Conservation (phyloP, 352 stramenopile species). For the Phytophthora kernoviae region DNA sequence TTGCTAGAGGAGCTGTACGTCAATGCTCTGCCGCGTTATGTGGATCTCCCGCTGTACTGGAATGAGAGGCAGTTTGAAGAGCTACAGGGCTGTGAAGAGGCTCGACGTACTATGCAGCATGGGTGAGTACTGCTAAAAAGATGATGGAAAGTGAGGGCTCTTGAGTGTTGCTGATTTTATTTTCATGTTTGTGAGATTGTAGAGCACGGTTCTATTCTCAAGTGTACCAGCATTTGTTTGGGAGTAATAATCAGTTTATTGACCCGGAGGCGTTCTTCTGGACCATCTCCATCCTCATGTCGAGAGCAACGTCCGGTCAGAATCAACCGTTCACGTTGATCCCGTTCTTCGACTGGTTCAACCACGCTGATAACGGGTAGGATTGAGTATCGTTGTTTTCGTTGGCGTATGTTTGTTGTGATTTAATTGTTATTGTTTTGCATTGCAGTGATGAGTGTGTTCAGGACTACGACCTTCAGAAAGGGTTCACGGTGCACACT, state of each 20-base stretch:
- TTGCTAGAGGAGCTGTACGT: slow-evolving; percentile 65
- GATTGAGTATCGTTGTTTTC: background rate
- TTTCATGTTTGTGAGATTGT: slow-evolving; percentile 6
- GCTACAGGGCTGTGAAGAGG: slow-evolving; percentile 64
- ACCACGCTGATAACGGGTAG: slow-evolving; percentile 69
- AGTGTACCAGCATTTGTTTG: slow-evolving; percentile 79
- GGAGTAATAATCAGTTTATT: slow-evolving; percentile 52
- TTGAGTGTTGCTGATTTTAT: slow-evolving; percentile 5
- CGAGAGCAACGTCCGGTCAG: slow-evolving; percentile 72
- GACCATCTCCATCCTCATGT: slow-evolving; percentile 83
- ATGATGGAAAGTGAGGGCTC: too few species aligned
- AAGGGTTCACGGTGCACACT: slow-evolving; percentile 70
- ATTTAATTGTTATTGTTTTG: slow-evolving; percentile 3
- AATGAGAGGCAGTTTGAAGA: slow-evolving; percentile 62
- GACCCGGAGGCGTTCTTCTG: slow-evolving; percentile 75
- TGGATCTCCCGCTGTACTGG: slow-evolving; percentile 79
- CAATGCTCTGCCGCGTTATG: slow-evolving; percentile 50
- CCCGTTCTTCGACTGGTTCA: slow-evolving; percentile 90
- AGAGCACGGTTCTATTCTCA: slow-evolving; percentile 70
- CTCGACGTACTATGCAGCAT: slow-evolving; percentile 63
- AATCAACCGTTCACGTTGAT: slow-evolving; percentile 83
- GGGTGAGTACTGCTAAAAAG: slow-evolving; percentile 43
- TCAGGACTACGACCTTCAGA: slow-evolving; percentile 59
- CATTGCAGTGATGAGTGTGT: slow-evolving; percentile 61
- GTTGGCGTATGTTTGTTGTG: slow-evolving; percentile 4